Evolutionary conservation across 2,329 filamentous ascomycete species (phyloP).

Genomic region (Ascochyta rabiei): DNA sequence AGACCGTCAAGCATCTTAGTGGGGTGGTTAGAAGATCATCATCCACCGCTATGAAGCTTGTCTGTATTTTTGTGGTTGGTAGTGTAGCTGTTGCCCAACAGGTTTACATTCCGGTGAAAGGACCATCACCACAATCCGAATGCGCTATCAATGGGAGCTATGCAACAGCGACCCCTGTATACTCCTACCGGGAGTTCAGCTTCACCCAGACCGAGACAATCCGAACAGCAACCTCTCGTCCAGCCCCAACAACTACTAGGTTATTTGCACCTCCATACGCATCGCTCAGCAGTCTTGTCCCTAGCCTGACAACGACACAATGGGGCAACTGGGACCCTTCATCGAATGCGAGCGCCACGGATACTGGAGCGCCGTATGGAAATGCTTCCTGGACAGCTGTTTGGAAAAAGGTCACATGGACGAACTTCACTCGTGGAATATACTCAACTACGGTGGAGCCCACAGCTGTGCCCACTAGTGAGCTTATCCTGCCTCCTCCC

Average conservation of each 20-base stretch:
- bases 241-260: slow-evolving; percentile 40
- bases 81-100: slow-evolving; percentile 39
- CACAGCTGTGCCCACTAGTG: slow-evolving; percentile 60
- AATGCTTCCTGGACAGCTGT: slow-evolving; percentile 49
- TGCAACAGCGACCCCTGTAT: slow-evolving; percentile 36
- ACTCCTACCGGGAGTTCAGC: slow-evolving; percentile 40
- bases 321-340: slow-evolving; percentile 52
- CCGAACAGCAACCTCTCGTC: slow-evolving; percentile 46
- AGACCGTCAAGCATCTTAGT: background rate
- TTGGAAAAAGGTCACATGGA: slow-evolving; percentile 44
- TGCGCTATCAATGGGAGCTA: slow-evolving; percentile 34
- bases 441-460: slow-evolving; percentile 61
- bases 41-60: slow-evolving; percentile 20
- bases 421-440: slow-evolving; percentile 48
- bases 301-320: slow-evolving; percentile 47
- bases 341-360: slow-evolving; percentile 42
- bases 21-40: background rate
- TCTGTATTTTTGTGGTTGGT: slow-evolving; percentile 12
- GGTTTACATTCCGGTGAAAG: slow-evolving; percentile 42
- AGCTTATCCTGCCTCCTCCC: slow-evolving; percentile 61
- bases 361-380: slow-evolving; percentile 46
- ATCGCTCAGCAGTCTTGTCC: slow-evolving; percentile 44
- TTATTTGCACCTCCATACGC: slow-evolving; percentile 47
- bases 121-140: slow-evolving; percentile 35
- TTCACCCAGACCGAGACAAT: slow-evolving; percentile 51